Conservation (phyloP, 306 rosid genomes). For the Cucurbita pepo region DNA sequence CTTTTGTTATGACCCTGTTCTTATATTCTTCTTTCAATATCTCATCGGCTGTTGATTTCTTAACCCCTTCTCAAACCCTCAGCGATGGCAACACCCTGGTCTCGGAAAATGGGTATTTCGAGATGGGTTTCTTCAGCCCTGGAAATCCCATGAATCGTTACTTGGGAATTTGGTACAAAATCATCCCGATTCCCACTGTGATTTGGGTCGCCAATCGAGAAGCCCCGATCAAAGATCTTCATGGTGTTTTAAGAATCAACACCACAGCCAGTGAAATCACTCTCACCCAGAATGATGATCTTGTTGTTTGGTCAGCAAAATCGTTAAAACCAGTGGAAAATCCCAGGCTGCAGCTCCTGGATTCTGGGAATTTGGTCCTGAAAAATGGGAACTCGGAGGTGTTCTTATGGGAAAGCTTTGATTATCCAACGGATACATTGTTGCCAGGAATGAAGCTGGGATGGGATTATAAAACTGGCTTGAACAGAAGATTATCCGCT, state of each 20-base stretch:
- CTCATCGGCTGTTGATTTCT: conserved; percentile 9
- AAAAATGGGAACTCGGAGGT: conserved; percentile 2
- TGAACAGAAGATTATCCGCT: conserved; percentile 21
- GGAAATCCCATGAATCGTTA: conserved; percentile 12
- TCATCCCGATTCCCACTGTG: conserved; percentile 6
- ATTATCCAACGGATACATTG: conserved; percentile 24
- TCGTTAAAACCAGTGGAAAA: background rate
- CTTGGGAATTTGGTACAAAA: conserved; percentile 33
- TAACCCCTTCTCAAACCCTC: conserved; percentile 7
- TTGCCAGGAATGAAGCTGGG: conserved; percentile 34
- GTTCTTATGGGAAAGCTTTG: conserved; percentile 34
- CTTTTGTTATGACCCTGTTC: background rate
- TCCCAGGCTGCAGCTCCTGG: conserved; percentile 18
- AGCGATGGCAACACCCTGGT: background rate
- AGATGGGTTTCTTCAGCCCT: conserved; percentile 29
- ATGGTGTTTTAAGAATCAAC: conserved; percentile 17
- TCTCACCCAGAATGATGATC: conserved; percentile 1
- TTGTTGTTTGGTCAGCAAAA: conserved; percentile 23
- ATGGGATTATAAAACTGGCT: conserved; percentile 20
- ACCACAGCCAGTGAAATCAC: conserved; percentile 9
- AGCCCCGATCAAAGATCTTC: conserved; percentile 13
- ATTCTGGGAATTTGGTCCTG: conserved; percentile 37
- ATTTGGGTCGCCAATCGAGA: conserved; percentile 27
- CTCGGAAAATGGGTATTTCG: conserved; percentile 13
- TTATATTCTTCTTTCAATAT: background rate